Evolutionary conservation across 2,329 filamentous ascomycete genomes (phyloP), one percentile per base, ranked within the genome.

Genomic region (Aspergillus glaucus): DNA sequence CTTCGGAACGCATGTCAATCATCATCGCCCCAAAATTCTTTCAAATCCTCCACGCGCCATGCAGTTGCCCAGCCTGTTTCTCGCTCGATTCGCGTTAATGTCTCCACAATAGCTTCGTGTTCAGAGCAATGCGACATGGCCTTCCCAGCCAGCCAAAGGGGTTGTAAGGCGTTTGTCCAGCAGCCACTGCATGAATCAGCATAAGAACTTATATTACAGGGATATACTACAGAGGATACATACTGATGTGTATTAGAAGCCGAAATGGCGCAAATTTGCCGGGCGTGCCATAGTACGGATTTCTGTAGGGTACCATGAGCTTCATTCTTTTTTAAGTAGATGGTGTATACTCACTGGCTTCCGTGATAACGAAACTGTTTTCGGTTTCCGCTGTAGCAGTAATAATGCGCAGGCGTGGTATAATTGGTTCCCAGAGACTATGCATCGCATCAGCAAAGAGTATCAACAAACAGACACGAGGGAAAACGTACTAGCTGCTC

Each of bases 61-160:
- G 68, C 67, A 0, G 78, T 79, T 3, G 71, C 70, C 76, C 77
- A 80, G 0, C 78, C 78, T 6, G 72, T 76, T 54, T 78, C 75
- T 24, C 63, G 64, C 62, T 80, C 77, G 30, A 80, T 80, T 21
- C 67, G 65, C 14, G 70, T 71, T 40, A 78, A 57, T 12, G 78
- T 62, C 9, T 74, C 67, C 9, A 79, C 32, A n/a, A 81, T 77
- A 48, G 57, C 74, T 45, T 49, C 63, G 54, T 65, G 77, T 61
- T 66, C 75, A 34, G 58, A 71, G 2, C 53, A 62, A 52, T 75
- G 72, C 24, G 69, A 73, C 72, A 76, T 75, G 10, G 56, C 63
- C 54, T 74, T 72, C 0, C 73, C 73, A 0, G 73, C 73, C n/a
- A 75, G 65, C 67, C 70, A 76, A 4, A 76, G 54, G n/a, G 73